Base-by-base conservation (phyloP, 164 flowering plant genomes). In the Magnolia officinalis region DNA sequence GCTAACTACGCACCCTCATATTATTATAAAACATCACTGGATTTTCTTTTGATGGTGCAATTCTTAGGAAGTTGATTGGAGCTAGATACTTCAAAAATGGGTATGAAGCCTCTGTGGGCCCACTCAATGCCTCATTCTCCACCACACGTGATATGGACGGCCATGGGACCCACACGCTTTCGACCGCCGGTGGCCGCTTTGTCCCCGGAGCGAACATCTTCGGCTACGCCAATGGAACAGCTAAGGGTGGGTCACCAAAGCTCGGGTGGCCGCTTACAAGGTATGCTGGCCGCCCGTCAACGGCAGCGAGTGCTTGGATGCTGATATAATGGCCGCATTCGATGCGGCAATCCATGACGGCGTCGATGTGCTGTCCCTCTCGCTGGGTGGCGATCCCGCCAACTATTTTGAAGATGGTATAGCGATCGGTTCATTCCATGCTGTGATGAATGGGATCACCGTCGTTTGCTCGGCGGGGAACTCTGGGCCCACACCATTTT, bases 21-120 rank as follows among this genome's bases (percentile, higher is more conserved):
- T 3, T 37, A 37, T 37, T 37, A 37, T 37, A 37, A 37, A 37
- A 37, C 45, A 37, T 37, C 45, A 37, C 45, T 37, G 45, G 45
- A 37, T 59, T 59, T 59, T 59, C 5, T 59, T 63, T n/a, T 63
- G 19, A 6, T 63, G 19, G 19, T 63, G 10, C 16, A 24, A 6
- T 59, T 50, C n/a, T 5, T 58, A 86, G 97, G 86, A 92, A 92
- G 81, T 82, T 92, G 19, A 89, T 92, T 29, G 97, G 97, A 75
- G 93, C 89, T 11, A 86, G 88, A 72, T 72, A 71, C 61, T 75
- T 75, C 63, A 49, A 72, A 50, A 23, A 52, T n/a, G 81, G 76
- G 37, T 75, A 75, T 67, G 13, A 51, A 20, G 61, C 19, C 5
- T 20, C 1, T 0, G 11, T 6, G 9, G 71, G 64, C 63, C 45